phyloP scores from a whole-genome alignment of 768 basidiomycete species.

The Mycena polygramma region DNA sequence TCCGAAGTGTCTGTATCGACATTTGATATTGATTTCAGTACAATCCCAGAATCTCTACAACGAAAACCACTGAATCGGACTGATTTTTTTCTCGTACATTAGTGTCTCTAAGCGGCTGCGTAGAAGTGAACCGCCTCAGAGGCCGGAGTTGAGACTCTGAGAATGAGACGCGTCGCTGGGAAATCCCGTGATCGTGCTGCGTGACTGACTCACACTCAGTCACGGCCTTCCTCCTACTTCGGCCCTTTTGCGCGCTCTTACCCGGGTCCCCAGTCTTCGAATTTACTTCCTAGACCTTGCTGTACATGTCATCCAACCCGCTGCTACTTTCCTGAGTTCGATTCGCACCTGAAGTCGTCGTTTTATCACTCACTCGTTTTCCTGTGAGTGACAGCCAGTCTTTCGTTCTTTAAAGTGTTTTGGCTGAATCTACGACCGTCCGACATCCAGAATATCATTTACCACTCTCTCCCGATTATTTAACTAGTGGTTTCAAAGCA shows the following conservation, averaged over 20 bases:
- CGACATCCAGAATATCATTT: conserved; percentile 1
- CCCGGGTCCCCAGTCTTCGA: neutral
- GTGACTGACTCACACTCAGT: neutral
- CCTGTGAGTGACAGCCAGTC: conserved; percentile 5
- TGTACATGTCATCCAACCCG: neutral
- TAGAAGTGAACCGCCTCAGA: no score
- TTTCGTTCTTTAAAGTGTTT: neutral
- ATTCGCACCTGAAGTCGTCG: neutral
- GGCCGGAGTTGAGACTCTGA: no score
- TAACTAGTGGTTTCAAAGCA: neutral
- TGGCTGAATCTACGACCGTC: neutral
- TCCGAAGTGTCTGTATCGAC: no score
- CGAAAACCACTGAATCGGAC: no score
- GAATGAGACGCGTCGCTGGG: no score
- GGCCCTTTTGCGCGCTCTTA: neutral
- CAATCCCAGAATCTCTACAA: no score
- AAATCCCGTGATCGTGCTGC: conserved; percentile 3
- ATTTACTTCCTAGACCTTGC: neutral
- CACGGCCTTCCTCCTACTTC: neutral
- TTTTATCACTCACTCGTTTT: neutral
- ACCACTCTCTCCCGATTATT: neutral
- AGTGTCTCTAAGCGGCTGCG: no score
- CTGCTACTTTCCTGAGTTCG: neutral
- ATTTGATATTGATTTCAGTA: no score
- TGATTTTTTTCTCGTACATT: no score